Evolutionary conservation across 768 basidiomycete species (phyloP), one percentile per base, ranked within the genome.

Genomic region (Sutorius australiensis): DNA sequence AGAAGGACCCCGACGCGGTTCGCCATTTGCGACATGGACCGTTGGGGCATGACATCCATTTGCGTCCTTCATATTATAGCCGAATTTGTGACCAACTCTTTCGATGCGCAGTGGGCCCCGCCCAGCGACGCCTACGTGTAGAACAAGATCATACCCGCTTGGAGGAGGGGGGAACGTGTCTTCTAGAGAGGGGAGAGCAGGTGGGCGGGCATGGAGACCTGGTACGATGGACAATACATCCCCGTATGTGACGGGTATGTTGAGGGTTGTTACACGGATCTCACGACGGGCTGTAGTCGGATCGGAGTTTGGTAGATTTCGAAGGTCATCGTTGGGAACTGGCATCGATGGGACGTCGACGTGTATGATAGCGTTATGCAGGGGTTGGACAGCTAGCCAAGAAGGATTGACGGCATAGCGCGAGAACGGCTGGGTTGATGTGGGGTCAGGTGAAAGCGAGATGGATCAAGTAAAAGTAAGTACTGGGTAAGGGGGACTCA

Each of bases 11-110:
- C 58, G 60, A 31, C 6, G 44, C 3, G 21, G 45, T 14, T 68
- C 68, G 6, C 72, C 68, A 36, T 62, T 64, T 0, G 59, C 50
- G 7, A 69, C 61, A 47, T 66, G 71, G 53, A 61, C 73, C 59
- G 51, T 32, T 28, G 84, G 79, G 0, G 86, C 83, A 46, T 80
- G 75, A 54, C 78, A 75, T 8, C 80, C 81, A 5, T 73, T 73
- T 9, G 79, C 82, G 57, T 87, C 86, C 63, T 82, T 83, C 80
- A 83, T 83, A 41, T 79, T 74, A 64, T 87, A 88, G 7, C 84
- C 83, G 17, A 80, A 71, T 62, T 86, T 86, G 65, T 88, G 86
- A 0, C 79, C 78, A n/a, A 77, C 62, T 56, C 79, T 75, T 65
- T 88, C 86, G 75, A 88, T 77, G 19, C 82, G 74, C 48, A 87